Evolutionary conservation across 1,284 basidiomycete species (phyloP), one percentile per base, ranked within the genome.

Genomic region (Marasmius sp.): DNA sequence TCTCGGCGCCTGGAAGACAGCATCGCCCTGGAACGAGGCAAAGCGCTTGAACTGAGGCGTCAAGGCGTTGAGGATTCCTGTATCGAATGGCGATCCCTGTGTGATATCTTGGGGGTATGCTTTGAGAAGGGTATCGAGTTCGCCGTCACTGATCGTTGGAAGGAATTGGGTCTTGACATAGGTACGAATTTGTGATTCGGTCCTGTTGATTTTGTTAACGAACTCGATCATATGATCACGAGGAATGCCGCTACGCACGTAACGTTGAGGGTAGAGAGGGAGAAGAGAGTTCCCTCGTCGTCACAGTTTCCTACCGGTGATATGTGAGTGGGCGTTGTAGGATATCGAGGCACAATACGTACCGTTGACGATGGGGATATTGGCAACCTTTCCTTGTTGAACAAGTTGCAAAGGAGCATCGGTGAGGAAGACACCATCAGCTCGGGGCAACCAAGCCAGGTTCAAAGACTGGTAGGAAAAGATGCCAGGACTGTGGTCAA

Each of bases 201-300:
- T 81, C 3, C 79, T 81, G 45, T 43, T 33, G 39, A 61, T 61
- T 45, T 41, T 58, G n/a, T n/a, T n/a, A n/a, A n/a, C n/a, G n/a
- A n/a, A n/a, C n/a, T n/a, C n/a, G 37, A 53, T n/a, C 47, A 27
- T 50, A 47, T 38, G 14, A n/a, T 22, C 20, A 22, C 10, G 18
- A 11, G 33, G 22, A 9, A 12, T 22, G 36, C 36, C 9, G 43
- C 37, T 22, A 66, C 74, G 59, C 66, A 79, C 76, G 79, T 81
- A 65, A 83, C 64, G 57, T 82, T 81, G 41, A 76, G 57, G 11
- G 66, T 77, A 0, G 80, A 71, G 7, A 85, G 64, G 0, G 81
- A 74, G 65, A 85, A 84, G 0, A 81, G 38, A 0, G 84, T 84
- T n/a, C 83, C 84, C 69, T 85, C 83, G 59, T 85, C 84, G 57